Percentiles rank a stretch among this genome's conserved stretches.
These are phyloP conservation scores for Parascedosporium putredinis DNA, from an alignment of 2,329 filamentous ascomycete species.

Conservation along the genomic window DNA sequence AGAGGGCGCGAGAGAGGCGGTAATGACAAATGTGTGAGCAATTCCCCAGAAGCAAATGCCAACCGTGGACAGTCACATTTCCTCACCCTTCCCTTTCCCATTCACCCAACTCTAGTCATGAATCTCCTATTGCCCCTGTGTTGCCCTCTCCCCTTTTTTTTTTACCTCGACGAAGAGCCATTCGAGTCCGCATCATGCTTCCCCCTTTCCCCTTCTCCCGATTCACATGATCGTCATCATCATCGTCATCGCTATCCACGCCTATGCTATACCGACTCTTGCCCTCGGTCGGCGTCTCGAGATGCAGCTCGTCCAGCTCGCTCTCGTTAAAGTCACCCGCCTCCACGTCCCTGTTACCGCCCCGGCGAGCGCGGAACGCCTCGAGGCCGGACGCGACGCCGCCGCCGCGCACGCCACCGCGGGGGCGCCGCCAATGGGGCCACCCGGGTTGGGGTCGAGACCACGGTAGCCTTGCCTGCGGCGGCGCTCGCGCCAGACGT, in stretches of 20 bases:
- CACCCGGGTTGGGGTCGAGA: conserved; percentile 26
- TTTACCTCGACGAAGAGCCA: neutral
- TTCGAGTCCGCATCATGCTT: neutral
- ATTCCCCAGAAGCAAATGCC: no score
- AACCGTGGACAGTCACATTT: no score
- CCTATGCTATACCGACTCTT: conserved; percentile 46
- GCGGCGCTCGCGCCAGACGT: conserved; percentile 52
- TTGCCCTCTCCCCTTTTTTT: no score
- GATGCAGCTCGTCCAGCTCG: conserved; percentile 51
- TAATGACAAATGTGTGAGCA: no score
- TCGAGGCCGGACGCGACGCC: conserved; percentile 28
- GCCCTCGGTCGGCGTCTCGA: conserved; percentile 32
- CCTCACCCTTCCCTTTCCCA: no score
- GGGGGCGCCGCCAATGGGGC: conserved; percentile 17
- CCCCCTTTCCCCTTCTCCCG: conserved; percentile 11
- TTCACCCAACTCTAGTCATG: no score
- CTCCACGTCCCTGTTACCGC: conserved; percentile 43
- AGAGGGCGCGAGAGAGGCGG: no score
- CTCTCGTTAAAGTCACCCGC: conserved; percentile 56
- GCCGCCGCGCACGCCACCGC: conserved; percentile 14
- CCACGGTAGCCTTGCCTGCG: conserved; percentile 44
- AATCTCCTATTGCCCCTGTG: no score
- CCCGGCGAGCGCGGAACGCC: conserved; percentile 33
- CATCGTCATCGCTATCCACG: conserved; percentile 44
- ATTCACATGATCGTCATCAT: no score